Base-by-base conservation (phyloP, 148 eudicot species). In the Spergularia bocconei region DNA sequence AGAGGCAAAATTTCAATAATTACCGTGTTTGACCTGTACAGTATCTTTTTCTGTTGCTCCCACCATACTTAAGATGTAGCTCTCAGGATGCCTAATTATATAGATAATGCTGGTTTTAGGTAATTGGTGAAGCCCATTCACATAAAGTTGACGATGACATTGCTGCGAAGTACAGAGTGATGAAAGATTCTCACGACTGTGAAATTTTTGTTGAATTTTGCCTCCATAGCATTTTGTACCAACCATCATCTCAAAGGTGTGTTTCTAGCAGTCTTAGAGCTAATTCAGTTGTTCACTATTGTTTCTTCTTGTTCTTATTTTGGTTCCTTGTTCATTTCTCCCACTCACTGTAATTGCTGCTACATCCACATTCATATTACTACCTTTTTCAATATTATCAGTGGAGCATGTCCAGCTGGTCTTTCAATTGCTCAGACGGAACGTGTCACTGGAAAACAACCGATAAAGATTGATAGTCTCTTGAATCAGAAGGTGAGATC, bases 171-270 rank as follows among this genome's bases (percentile, higher is more conserved):
- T 94, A 88, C 79, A 85, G 77, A 63, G 55, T 69, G 77, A 76
- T 85, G 59, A 77, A 53, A 80, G 91, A 85, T 77, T 84, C 90
- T 70, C 84, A 78, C 79, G 90, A 89, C 80, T 79, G 78, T 52
- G 91, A 88, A 78, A 79, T 85, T 79, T 94, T 94, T 86, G 85
- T 87, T 69, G 98, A 94, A 39, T 94, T 94, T 85, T 90, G 98
- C 78, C 90, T 91, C 57, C 97, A 91, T 36, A 81, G 84, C 21
- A 65, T 87, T 76, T 69, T 94, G 67, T 91, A 88, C 82, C 96
- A 87, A 79, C 90, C 91, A 48, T 47, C 86, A 63, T 76, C 91
- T 86, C 91, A 87, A 79, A 83, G 98, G 98, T 94, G 44, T 76
- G 78, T 63, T 53, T 77, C 73, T 67, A 38, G 69, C 53, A 58